A percentile compares a stretch with the other conserved stretches of the same genome.
Evolutionary conservation across 2,329 filamentous ascomycete genomes (phyloP).

Genomic region (Sarocladium kiliense): DNA sequence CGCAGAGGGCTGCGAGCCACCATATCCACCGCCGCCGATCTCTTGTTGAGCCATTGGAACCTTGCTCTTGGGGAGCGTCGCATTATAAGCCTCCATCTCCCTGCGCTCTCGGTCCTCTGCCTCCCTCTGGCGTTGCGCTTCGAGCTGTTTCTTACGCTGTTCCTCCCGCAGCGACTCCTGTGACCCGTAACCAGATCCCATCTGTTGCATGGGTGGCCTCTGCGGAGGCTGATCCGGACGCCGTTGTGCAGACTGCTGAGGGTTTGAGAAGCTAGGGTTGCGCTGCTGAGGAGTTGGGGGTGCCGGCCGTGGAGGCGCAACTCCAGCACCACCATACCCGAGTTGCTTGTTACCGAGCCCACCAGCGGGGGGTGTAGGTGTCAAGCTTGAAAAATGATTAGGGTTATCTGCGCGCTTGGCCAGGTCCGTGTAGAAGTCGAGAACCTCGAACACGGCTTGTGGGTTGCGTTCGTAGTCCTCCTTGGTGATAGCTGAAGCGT

Average conservation of each 20-base stretch:
- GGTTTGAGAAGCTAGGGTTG: conserved; percentile 36
- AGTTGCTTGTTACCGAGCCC: conserved; percentile 58
- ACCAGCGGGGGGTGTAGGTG: conserved; percentile 57
- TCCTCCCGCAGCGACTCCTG: conserved; percentile 49
- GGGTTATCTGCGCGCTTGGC: conserved; percentile 71
- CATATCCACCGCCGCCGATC: conserved; percentile 63
- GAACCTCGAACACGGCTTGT: conserved; percentile 73
- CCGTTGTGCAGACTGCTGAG: conserved; percentile 15
- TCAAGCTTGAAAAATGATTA: conserved; percentile 61
- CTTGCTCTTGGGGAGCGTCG: conserved; percentile 77
- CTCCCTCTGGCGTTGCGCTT: conserved; percentile 52
- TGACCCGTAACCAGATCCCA: conserved; percentile 42
- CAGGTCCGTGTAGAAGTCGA: conserved; percentile 82
- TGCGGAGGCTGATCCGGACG: conserved; percentile 48
- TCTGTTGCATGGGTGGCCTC: conserved; percentile 53
- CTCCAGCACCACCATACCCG: conserved; percentile 47
- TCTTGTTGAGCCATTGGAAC: conserved; percentile 84
- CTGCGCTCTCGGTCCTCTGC: conserved; percentile 63
- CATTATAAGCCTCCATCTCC: conserved; percentile 85
- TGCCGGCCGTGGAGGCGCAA: conserved; percentile 65
- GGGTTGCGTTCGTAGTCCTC: conserved; percentile 98
- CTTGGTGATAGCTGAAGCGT: conserved; percentile 94
- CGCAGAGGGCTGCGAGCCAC: conserved; percentile 37
- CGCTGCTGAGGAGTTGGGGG: conserved; percentile 39
- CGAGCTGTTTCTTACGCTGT: conserved; percentile 56